Evolutionary conservation across 345 rosid species (phyloP).

Genomic region (Eucalyptus cloeziana): DNA sequence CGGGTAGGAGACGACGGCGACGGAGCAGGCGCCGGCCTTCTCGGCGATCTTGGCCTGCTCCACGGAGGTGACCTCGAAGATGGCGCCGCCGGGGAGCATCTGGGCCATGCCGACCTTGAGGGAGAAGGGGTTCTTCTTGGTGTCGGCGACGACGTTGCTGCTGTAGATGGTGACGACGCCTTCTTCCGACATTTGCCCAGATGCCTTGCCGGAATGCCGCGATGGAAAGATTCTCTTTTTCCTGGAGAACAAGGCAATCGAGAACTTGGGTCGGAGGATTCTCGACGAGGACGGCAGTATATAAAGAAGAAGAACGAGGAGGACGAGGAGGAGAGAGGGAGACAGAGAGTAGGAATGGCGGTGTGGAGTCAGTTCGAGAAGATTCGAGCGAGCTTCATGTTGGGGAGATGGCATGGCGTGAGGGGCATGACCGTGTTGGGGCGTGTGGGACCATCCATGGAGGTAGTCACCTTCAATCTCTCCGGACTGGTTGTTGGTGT

Average conservation of each 20-base stretch:
- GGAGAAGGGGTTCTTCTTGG: slow-evolving; percentile 35
- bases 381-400: neutral
- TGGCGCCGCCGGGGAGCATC: slow-evolving; percentile 55
- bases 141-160: slow-evolving; percentile 33
- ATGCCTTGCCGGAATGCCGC: neutral
- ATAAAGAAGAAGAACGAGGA: neutral
- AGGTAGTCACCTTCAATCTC: neutral
- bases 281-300: neutral
- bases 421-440: neutral
- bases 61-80: slow-evolving; percentile 28
- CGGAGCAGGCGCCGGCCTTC: slow-evolving; percentile 51
- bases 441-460: neutral
- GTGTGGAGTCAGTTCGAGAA: neutral
- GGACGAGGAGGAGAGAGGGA: neutral
- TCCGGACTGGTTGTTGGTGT: neutral
- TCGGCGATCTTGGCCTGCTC: slow-evolving; percentile 57
- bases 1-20: slow-evolving; percentile 22
- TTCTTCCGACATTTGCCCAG: slow-evolving; percentile 15
- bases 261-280: neutral
- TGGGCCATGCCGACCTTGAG: slow-evolving; percentile 54
- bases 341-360: neutral
- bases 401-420: neutral
- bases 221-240: neutral
- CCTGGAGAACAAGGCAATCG: neutral
- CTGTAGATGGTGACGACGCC: slow-evolving; percentile 34